These are phyloP conservation scores for Cutaneotrichosporon sp. DNA, from an alignment of 1,284 basidiomycete genomes.

Conservation along the genomic window DNA sequence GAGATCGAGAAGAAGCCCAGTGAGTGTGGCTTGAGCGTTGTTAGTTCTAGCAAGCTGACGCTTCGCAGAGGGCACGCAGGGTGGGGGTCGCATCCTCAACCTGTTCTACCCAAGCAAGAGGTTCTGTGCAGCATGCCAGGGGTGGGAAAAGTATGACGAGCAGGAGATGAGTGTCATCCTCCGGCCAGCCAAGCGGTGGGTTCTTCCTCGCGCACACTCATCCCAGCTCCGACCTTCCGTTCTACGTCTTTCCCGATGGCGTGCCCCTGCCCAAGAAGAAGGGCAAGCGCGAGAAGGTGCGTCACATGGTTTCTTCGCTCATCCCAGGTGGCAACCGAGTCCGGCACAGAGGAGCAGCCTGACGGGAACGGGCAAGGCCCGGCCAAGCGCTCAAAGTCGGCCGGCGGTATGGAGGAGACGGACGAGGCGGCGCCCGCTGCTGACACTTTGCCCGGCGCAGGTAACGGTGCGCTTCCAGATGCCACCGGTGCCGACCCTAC, in stretches of 20 bases:
- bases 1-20: constrained; percentile 88
- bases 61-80: constrained; percentile 31
- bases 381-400: constrained; percentile 47
- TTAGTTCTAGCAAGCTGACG: constrained; percentile 21
- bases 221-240: constrained; percentile 44
- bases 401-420: constrained; percentile 4
- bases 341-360: constrained; percentile 35
- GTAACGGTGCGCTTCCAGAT: constrained; percentile 13
- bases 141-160: constrained; percentile 96
- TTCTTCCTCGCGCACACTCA: background rate
- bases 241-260: constrained; percentile 49
- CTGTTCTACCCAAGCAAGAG: constrained; percentile 96
- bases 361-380: constrained; percentile 40
- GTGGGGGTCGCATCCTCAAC: constrained; percentile 70
- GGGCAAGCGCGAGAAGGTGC: constrained; percentile 45
- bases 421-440: background rate
- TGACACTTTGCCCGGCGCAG: background rate
- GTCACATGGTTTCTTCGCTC: constrained; percentile 10
- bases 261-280: constrained; percentile 50
- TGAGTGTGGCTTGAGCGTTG: constrained; percentile 57
- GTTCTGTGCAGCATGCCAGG: constrained; percentile 92
- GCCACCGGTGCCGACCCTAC: constrained; percentile 37
- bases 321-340: constrained; percentile 15
- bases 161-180: constrained; percentile 92
- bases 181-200: constrained; percentile 88